A percentile compares a stretch with the other conserved stretches of the same genome.
These are phyloP conservation scores for Strobilomyces echinocephalus DNA, from an alignment of 768 basidiomycete species.

Conservation along the genomic window DNA sequence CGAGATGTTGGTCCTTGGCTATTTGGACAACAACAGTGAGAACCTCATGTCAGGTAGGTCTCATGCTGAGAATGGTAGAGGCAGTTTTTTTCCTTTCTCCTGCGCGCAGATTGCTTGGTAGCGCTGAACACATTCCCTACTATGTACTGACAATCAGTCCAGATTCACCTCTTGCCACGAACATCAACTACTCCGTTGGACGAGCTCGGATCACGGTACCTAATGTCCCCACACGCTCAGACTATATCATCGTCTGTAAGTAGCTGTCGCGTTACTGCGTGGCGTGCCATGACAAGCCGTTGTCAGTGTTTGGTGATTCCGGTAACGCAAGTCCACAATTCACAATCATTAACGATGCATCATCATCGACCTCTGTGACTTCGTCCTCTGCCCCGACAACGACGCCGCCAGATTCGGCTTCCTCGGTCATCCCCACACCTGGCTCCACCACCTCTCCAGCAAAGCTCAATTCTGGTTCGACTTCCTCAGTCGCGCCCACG, in stretches of 20 bases:
- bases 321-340: slow-evolving; percentile 38
- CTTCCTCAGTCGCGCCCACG: no score
- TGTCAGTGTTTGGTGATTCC: slow-evolving; percentile 37
- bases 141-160: slow-evolving; percentile 6
- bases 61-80: background rate
- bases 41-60: slow-evolving; percentile 28
- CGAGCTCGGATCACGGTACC: slow-evolving; percentile 34
- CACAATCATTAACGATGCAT: slow-evolving; percentile 53
- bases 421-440: slow-evolving; percentile 4
- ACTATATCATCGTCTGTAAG: slow-evolving; percentile 38
- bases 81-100: no score
- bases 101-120: no score
- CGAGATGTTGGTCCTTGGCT: slow-evolving; percentile 30
- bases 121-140: no score
- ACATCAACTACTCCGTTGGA: slow-evolving; percentile 30
- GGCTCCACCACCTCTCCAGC: background rate
- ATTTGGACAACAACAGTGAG: slow-evolving; percentile 26
- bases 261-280: background rate
- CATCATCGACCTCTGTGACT: slow-evolving; percentile 29
- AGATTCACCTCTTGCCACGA: slow-evolving; percentile 35
- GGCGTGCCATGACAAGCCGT: background rate
- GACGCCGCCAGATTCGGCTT: background rate
- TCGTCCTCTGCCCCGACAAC: slow-evolving; percentile 5
- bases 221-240: slow-evolving; percentile 25
- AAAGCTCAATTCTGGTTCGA: no score